Evolutionary conservation across 2,329 filamentous ascomycete genomes (phyloP).

Genomic region (Exophiala mesophila): DNA sequence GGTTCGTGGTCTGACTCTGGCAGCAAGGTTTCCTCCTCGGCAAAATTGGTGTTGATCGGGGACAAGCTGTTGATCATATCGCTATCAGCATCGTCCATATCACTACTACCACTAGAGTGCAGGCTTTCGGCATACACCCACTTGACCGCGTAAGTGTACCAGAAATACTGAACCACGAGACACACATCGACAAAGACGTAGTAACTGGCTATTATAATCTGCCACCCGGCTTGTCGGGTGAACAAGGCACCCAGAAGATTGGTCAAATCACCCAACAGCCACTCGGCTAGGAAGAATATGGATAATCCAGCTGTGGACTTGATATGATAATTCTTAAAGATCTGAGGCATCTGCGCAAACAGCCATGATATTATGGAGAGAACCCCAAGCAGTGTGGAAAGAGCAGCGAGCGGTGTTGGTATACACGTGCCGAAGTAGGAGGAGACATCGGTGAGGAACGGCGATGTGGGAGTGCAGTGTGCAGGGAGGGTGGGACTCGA

Average conservation of each 20-base stretch:
- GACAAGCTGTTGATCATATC: constrained; percentile 36
- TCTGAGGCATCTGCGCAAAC: constrained; percentile 64
- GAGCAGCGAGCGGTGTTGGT: constrained; percentile 57
- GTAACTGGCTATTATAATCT: constrained; percentile 60
- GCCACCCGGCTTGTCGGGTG: constrained; percentile 61
- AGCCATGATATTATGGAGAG: constrained; percentile 64
- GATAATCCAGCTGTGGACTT: constrained; percentile 62
- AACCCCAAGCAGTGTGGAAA: constrained; percentile 57
- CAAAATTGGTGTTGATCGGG: constrained; percentile 32
- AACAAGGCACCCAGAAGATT: constrained; percentile 61
- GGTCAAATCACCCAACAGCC: constrained; percentile 60
- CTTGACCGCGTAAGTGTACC: constrained; percentile 57
- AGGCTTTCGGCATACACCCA: constrained; percentile 37
- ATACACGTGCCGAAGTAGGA: constrained; percentile 58
- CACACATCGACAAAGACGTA: constrained; percentile 62
- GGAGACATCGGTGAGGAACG: constrained; percentile 54
- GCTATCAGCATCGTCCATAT: constrained; percentile 28
- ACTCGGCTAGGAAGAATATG: constrained; percentile 61
- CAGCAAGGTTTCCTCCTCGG: constrained; percentile 8
- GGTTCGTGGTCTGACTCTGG: constrained; percentile 10
- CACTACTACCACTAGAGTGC: constrained; percentile 26
- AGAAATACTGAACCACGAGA: constrained; percentile 60
- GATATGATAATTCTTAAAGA: constrained; percentile 62
- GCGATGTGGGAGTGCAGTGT: constrained; percentile 57
- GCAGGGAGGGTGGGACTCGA: constrained; percentile 42